A percentile compares a stretch with the other conserved stretches of the same genome.
These are phyloP conservation scores for Bipolaris gigantea DNA, from an alignment of 2,329 filamentous ascomycete species.

Conservation along the genomic window DNA sequence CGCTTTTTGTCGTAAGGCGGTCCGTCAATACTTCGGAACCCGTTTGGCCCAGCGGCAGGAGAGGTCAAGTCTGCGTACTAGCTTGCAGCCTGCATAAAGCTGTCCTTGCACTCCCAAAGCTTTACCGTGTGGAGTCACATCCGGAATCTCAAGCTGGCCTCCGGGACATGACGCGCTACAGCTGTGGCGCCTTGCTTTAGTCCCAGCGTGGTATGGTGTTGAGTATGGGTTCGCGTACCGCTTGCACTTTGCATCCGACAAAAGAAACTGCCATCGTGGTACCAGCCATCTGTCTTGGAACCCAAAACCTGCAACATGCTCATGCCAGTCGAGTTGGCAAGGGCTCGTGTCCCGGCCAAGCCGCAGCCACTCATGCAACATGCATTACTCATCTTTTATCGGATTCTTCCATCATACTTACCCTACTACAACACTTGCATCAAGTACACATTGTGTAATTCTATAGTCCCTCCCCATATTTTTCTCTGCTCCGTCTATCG, in stretches of 20 bases:
- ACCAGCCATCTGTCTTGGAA: background rate
- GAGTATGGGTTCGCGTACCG: background rate
- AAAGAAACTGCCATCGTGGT: slow-evolving; percentile 1
- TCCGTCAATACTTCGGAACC: slow-evolving; percentile 2
- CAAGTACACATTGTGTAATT: background rate
- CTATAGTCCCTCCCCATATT: background rate
- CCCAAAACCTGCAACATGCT: background rate
- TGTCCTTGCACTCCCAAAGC: background rate
- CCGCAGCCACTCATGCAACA: background rate
- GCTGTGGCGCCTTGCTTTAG: background rate
- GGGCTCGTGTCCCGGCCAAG: background rate
- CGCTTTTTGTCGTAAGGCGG: slow-evolving; percentile 1
- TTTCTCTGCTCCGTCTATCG: background rate
- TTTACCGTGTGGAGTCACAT: slow-evolving; percentile 6
- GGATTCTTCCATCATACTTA: background rate
- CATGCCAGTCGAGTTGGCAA: background rate
- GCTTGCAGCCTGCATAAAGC: slow-evolving; percentile 3
- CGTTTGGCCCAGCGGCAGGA: slow-evolving; percentile 2
- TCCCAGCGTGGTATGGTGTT: background rate
- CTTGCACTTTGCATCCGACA: background rate
- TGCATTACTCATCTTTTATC: background rate
- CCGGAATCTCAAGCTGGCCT: slow-evolving; percentile 2
- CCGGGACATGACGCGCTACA: background rate
- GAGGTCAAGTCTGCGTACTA: background rate
- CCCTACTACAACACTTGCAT: background rate